These are phyloP conservation scores for Rhizopus delemar DNA, from an alignment of 371 early-diverging fungal genomes.

Conservation along the genomic window DNA sequence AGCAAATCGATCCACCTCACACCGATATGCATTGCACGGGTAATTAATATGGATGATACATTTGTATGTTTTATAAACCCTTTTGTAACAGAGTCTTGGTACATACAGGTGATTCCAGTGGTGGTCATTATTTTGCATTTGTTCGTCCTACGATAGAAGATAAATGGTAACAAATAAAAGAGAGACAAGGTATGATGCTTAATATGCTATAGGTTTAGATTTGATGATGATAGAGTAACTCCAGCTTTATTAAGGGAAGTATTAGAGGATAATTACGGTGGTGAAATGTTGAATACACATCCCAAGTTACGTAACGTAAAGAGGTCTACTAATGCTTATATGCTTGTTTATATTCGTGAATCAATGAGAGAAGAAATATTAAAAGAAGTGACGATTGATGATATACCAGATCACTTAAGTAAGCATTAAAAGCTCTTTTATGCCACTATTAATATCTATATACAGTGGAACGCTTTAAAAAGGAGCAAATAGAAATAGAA, in stretches of 20 bases:
- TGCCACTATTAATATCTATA: background rate
- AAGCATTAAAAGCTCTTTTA: conserved; percentile 17
- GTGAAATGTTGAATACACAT: conserved; percentile 46
- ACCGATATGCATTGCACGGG: conserved; percentile 81
- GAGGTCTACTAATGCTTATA: conserved; percentile 92
- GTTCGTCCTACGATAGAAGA: conserved; percentile 76
- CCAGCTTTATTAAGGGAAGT: conserved; percentile 84
- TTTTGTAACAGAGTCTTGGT: conserved; percentile 79
- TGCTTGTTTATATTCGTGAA: conserved; percentile 93
- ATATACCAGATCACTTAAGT: conserved; percentile 82
- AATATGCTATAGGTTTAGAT: conserved; percentile 65
- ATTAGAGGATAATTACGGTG: conserved; percentile 96
- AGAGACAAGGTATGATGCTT: too few species aligned
- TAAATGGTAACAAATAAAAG: conserved; percentile 58
- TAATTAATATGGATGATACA: conserved; percentile 20
- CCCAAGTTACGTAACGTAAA: conserved; percentile 33
- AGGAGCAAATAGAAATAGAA: conserved; percentile 48
- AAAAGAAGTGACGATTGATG: conserved; percentile 57
- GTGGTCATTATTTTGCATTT: conserved; percentile 97
- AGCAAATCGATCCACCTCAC: conserved; percentile 57
- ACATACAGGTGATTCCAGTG: conserved; percentile 91
- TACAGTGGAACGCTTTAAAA: conserved; percentile 39
- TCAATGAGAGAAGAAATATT: conserved; percentile 67
- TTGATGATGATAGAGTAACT: conserved; percentile 96
- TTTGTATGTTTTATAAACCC: background rate